Base-by-base conservation (phyloP, 2,329 filamentous ascomycete species). In the Trichophyton schoenleinii region DNA sequence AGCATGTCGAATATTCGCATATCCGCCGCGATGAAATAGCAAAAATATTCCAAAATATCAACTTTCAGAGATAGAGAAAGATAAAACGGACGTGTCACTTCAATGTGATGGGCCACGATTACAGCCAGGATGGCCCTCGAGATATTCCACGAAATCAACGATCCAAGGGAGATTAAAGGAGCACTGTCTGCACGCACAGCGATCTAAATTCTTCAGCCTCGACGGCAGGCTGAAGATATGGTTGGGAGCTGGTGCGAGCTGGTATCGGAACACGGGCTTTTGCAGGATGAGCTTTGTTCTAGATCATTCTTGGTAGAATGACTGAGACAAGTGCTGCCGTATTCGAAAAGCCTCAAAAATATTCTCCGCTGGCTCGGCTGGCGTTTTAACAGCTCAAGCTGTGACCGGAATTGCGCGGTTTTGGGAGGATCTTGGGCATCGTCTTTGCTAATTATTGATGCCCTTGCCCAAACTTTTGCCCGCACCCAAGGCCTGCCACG, bases 131-230 rank as follows among this genome's bases (percentile, higher is more conserved):
- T 52, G 3, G 46, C 46, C 46, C 46, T 28, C 46, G 20, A 52
- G 31, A 22, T 52, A 11, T 25, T 9, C 11, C 13, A 52, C 25
- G 22, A 52, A 49, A 28, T 13, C 8, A 13, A 25, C 46, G 15
- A 31, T 9, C 52, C n/a, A 36, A 34, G 52, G 52, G 52, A 55
- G 52, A 55, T 55, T 55, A 55, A 55, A 36, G 52, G 52, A 36
- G 13, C 52, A 11, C 46, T 52, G 9, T 52, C 46, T 52, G 20
- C 46, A 52, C 20, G 13, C 20, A 5, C 22, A 52, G 22, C 13
- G 9, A 52, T 52, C 25, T 49, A 25, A 52, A 52, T 3, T 28
- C 46, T 25, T 25, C 11, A 28, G 46, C 46, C 20, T 22, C 6
- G 46, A 15, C 20, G 3, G 8, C 44, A 22, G 22, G 46, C 46